Conservation (phyloP, 768 basidiomycete genomes). For the Strobilomyces dryophilus region DNA sequence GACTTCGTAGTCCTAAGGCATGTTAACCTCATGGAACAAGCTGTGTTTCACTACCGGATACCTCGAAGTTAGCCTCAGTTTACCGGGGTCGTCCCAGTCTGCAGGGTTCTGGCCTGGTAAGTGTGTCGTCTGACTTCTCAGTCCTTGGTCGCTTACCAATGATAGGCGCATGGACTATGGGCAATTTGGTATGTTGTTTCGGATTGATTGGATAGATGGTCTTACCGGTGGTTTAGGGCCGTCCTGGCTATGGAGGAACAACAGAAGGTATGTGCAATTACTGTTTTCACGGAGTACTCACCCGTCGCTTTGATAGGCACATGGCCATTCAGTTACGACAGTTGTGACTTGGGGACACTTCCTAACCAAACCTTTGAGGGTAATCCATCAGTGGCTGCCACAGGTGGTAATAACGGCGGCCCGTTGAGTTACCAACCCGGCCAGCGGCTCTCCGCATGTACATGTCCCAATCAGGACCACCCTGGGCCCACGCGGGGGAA, state of each 20-base stretch:
- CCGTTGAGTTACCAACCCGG: conserved; percentile 79
- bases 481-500: conserved; percentile 62
- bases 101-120: conserved; percentile 87
- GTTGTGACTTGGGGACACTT: conserved; percentile 85
- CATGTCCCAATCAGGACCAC: conserved; percentile 81
- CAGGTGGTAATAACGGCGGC: conserved; percentile 46
- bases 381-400: conserved; percentile 53
- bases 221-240: conserved; percentile 45
- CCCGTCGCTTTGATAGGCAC: conserved; percentile 30
- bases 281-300: not conserved
- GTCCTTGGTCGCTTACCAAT: conserved; percentile 1
- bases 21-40: conserved; percentile 90
- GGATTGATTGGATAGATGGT: not conserved
- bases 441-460: conserved; percentile 83
- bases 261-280: conserved; percentile 57
- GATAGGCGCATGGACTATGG: conserved; percentile 70
- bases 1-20: conserved; percentile 36
- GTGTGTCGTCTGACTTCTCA: conserved; percentile 24
- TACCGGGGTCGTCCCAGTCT: conserved; percentile 57
- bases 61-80: conserved; percentile 74
- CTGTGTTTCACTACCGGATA: conserved; percentile 93
- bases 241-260: conserved; percentile 86
- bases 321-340: conserved; percentile 82
- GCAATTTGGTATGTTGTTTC: conserved; percentile 45
- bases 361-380: conserved; percentile 72